phyloP scores from a whole-genome alignment of 1,284 basidiomycete genomes.

The Leccinum proliferum region DNA sequence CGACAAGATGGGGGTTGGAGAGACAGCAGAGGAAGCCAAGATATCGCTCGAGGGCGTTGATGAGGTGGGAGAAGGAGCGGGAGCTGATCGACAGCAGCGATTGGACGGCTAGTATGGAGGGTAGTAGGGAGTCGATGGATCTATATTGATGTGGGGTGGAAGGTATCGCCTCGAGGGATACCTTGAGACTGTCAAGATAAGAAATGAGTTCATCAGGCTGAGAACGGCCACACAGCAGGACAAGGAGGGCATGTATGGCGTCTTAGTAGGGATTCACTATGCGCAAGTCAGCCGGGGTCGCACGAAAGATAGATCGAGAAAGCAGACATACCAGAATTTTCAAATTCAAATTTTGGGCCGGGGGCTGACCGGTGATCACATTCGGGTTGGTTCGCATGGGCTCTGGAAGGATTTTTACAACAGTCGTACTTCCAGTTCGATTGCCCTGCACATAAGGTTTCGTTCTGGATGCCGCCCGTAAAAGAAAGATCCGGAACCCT shows the following conservation, averaged over 20 bases:
- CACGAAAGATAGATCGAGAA: not conserved
- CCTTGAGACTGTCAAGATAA: slow-evolving; percentile 69
- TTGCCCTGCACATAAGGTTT: slow-evolving; percentile 81
- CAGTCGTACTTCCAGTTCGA: slow-evolving; percentile 89
- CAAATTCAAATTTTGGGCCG: slow-evolving; percentile 83
- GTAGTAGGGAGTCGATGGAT: slow-evolving; percentile 62
- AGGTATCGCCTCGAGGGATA: slow-evolving; percentile 54
- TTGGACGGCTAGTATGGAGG: slow-evolving; percentile 77
- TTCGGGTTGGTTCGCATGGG: slow-evolving; percentile 57
- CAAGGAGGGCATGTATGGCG: slow-evolving; percentile 74
- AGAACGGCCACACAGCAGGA: slow-evolving; percentile 72
- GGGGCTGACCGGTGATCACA: slow-evolving; percentile 70
- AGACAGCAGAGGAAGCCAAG: slow-evolving; percentile 16
- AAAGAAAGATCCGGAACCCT: slow-evolving; percentile 31
- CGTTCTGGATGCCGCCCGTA: slow-evolving; percentile 67
- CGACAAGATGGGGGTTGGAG: too few species aligned
- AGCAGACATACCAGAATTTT: slow-evolving; percentile 54
- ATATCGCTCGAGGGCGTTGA: slow-evolving; percentile 97
- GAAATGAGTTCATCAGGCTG: slow-evolving; percentile 78
- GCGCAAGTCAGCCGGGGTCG: slow-evolving; percentile 2
- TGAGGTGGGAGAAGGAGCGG: slow-evolving; percentile 95
- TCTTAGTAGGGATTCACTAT: slow-evolving; percentile 73
- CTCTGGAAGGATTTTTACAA: slow-evolving; percentile 92
- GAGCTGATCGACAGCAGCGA: slow-evolving; percentile 88
- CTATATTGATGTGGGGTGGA: slow-evolving; percentile 34